Base-by-base conservation (phyloP, 805 yeast genomes). In the Kockiozyma suomiensis region DNA sequence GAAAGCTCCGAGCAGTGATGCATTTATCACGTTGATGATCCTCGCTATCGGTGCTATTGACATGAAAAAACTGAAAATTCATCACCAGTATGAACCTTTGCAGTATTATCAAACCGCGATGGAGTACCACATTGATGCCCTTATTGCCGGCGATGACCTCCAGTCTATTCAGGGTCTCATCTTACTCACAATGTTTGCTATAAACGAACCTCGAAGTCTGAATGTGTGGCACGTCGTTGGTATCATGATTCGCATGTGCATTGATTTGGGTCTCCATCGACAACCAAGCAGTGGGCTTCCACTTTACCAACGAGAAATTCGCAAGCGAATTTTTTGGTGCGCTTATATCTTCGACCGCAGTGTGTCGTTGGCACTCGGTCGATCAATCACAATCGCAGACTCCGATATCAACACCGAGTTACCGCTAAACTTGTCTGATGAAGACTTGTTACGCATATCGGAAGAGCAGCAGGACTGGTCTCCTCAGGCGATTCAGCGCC, bases 361-460 rank as follows among this genome's bases (percentile, higher is more conserved):
- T 70, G 84, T 89, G 7, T 87, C 96, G 70, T 84, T 90, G 46
- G 89, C 88, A 69, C 75, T 90, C 53, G 94, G 93, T 0, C 78
- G 97, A 40, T 97, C 97, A 0, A 84, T 86, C 64, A 91, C 96
- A 0, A 85, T 90, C 1, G 92, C 94, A 0, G 96, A 90, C 66
- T 91, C 86, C 62, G 81, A 84, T 54, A 82, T 90, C 40, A 79
- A 82, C 51, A 85, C 87, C 1, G 81, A 81, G 38, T 86, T 85
- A 70, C 94, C 96, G 0, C 86, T 19, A 79, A 79, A 47, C 72
- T 85, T 54, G 96, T 90, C 74, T 12, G 63, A 54, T n/a, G 59
- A 45, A 12, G 63, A 50, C 26, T 54, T 50, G 8, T 8, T 35
- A 1, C n/a, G 33, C 10, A 12, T 59, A 23, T 37, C 59, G 1